phyloP scores from a whole-genome alignment of 768 basidiomycete genomes.

The Cystofilobasidium bisporidii region DNA sequence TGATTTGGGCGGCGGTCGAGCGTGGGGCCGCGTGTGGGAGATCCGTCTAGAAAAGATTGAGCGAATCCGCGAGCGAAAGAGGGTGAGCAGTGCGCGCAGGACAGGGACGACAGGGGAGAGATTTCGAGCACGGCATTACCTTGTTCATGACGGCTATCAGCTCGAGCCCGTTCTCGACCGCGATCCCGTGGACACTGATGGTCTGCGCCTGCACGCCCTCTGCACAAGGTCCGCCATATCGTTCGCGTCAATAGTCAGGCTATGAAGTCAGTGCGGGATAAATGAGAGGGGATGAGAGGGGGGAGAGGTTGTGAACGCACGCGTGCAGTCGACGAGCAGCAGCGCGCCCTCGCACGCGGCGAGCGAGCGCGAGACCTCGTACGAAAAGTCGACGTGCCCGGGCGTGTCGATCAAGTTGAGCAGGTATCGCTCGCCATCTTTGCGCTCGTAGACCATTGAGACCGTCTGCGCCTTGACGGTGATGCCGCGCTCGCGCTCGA shows the following conservation, averaged over 20 bases:
- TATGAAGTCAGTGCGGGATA: too few species aligned
- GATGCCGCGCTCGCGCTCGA: conserved; percentile 91
- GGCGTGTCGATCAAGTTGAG: conserved; percentile 96
- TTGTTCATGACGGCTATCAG: conserved; percentile 72
- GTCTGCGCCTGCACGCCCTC: conserved; percentile 96
- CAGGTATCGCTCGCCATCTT: conserved; percentile 52
- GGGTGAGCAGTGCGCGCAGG: background rate
- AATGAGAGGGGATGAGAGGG: too few species aligned
- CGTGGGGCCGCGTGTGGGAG: conserved; percentile 79
- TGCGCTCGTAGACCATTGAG: conserved; percentile 61
- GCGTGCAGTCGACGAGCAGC: conserved; percentile 83
- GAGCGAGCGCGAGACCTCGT: conserved; percentile 87
- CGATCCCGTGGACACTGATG: conserved; percentile 84
- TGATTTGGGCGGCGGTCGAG: conserved; percentile 67
- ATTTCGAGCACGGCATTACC: conserved; percentile 43
- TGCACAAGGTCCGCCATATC: too few species aligned
- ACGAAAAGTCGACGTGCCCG: conserved; percentile 96
- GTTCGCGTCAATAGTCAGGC: too few species aligned
- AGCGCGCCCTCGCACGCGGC: conserved; percentile 87
- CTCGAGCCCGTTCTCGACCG: conserved; percentile 64
- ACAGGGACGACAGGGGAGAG: too few species aligned
- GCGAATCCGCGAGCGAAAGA: conserved; percentile 9
- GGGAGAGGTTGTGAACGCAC: conserved; percentile 31
- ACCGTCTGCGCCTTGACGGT: conserved; percentile 85
- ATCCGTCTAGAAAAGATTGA: conserved; percentile 56